Base-by-base conservation (phyloP, 148 eudicot species). In the Spergularia marina region DNA sequence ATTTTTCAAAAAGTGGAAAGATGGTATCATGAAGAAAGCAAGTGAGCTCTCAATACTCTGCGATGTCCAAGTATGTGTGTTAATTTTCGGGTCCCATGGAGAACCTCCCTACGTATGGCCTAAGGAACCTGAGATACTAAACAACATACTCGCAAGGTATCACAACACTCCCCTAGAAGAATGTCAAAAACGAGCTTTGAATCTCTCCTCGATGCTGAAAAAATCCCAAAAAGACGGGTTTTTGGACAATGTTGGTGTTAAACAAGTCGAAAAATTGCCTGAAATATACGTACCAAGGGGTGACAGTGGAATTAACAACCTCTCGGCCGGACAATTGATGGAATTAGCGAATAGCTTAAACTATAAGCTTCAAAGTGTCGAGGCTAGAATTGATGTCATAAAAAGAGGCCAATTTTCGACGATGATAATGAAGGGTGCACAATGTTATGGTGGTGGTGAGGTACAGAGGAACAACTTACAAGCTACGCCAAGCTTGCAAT, bases 31-130 rank as follows among this genome's bases (percentile, higher is more conserved):
- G 49, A 78, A 78, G 58, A 78, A 78, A 54, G 81, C 81, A 0
- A 20, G 17, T 6, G 72, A 78, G 52, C 76, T 78, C 13, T 78
- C 81, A 10, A 56, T 23, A 8, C 66, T 78, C 12, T 78, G 81
- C 55, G 60, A 23, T 17, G 70, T 78, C 10, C 66, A 72, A 12
- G 55, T 64, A 5, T 63, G 65, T 54, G 72, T 78, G 5, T 55
- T 78, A 23, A 72, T 78, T 6, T 78, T 14, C 54, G 81, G 81
- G 14, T 65, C 72, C 10, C 47, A 65, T 10, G 58, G 34, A 0
- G 81, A 47, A 4, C 10, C 64, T 6, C 69, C 80, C 8, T 17
- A 54, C 12, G 70, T 77, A 51, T 77, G 80, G 75, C 80, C 75
- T 39, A 41, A 70, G 54, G 75, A 77, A 11, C 17, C 75, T 0